Evolutionary conservation across 495 filamentous ascomycete genomes (phyloP).

Genomic region (Lasiosphaeria ovina): DNA sequence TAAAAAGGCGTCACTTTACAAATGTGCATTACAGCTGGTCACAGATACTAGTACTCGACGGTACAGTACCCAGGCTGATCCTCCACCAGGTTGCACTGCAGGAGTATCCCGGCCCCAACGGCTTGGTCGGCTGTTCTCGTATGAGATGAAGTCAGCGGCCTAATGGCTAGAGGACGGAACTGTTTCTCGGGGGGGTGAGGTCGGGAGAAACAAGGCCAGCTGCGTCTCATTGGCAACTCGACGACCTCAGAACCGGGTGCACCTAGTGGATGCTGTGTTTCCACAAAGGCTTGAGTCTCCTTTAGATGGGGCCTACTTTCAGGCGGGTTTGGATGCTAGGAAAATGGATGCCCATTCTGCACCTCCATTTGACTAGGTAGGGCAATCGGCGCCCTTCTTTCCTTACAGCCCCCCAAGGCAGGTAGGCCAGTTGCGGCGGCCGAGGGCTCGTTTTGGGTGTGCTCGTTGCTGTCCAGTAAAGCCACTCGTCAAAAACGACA

Average conservation of each 20-base stretch:
- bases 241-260: too few species aligned
- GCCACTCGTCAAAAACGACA: conserved; percentile 8
- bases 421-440: conserved; percentile 12
- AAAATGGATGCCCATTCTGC: too few species aligned
- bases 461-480: conserved; percentile 27
- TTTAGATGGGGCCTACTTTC: too few species aligned
- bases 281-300: too few species aligned
- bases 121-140: not conserved
- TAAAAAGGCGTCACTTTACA: too few species aligned
- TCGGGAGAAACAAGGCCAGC: too few species aligned
- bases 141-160: not conserved
- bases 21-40: not conserved
- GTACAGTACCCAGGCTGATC: not conserved
- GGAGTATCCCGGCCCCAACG: not conserved
- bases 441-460: conserved; percentile 20
- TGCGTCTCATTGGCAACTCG: too few species aligned
- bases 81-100: conserved; percentile 1
- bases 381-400: too few species aligned
- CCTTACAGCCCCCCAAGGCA: not conserved
- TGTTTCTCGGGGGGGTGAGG: not conserved
- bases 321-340: too few species aligned
- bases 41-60: not conserved
- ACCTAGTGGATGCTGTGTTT: too few species aligned
- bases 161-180: not conserved
- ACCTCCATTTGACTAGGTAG: too few species aligned